Evolutionary conservation across 202 grass and related monocot genomes (phyloP).

Genomic region (Digitaria exilis): DNA sequence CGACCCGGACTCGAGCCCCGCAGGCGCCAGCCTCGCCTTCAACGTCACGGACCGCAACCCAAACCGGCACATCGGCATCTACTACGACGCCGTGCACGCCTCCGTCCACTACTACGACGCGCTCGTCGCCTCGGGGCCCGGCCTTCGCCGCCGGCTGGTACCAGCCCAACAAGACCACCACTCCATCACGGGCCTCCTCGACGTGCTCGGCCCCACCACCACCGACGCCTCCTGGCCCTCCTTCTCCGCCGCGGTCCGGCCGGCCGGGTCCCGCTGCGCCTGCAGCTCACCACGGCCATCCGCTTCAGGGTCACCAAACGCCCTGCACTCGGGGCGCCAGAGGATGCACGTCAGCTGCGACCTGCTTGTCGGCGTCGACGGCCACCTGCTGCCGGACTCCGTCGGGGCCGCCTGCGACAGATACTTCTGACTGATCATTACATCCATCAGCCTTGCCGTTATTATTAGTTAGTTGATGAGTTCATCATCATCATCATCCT

Average conservation of each 20-base stretch:
- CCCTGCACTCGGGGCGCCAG: conserved; percentile 56
- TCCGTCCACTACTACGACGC: conserved; percentile 54
- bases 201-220: conserved; percentile 21
- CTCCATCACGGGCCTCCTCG: conserved; percentile 43
- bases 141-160: conserved; percentile 53
- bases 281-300: conserved; percentile 55
- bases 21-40: conserved; percentile 44
- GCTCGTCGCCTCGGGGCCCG: conserved; percentile 47
- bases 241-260: conserved; percentile 46
- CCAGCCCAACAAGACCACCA: conserved; percentile 79
- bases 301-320: conserved; percentile 55
- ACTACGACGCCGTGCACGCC: conserved; percentile 55
- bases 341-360: conserved; percentile 63
- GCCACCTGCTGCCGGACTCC: conserved; percentile 44
- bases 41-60: conserved; percentile 67
- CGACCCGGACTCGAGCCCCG: conserved; percentile 8
- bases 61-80: conserved; percentile 66
- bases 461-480: no score
- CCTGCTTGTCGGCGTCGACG: conserved; percentile 46
- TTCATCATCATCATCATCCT: no score
- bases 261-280: conserved; percentile 48
- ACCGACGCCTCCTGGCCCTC: conserved; percentile 32
- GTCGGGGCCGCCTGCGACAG: conserved; percentile 42
- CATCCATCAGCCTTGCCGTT: no score
- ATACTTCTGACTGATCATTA: conserved; percentile 47